These are phyloP conservation scores for Hyaloperonospora arabidopsidis DNA, from an alignment of 352 stramenopile genomes.

Conservation along the genomic window DNA sequence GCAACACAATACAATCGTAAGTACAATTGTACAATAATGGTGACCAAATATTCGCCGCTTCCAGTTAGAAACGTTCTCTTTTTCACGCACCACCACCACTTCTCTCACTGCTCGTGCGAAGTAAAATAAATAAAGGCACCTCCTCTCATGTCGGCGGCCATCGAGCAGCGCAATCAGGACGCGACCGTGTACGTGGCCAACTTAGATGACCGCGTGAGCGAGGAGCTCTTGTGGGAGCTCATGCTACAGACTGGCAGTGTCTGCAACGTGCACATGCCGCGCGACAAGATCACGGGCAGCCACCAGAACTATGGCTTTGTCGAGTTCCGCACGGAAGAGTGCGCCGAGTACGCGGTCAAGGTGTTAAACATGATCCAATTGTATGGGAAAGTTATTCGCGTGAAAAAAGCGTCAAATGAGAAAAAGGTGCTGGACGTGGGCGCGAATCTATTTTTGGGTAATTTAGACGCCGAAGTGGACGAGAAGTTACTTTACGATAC, in stretches of 20 bases:
- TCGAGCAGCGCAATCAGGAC: slow-evolving; percentile 90
- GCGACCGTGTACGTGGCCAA: slow-evolving; percentile 98
- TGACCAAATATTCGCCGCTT: too few species aligned
- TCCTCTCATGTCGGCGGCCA: slow-evolving; percentile 57
- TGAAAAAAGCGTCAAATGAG: slow-evolving; percentile 95
- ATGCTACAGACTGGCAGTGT: slow-evolving; percentile 93
- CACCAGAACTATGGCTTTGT: slow-evolving; percentile 98
- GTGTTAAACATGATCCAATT: slow-evolving; percentile 99
- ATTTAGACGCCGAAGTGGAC: slow-evolving; percentile 94
- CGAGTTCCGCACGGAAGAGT: slow-evolving; percentile 95
- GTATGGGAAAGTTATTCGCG: slow-evolving; percentile 91
- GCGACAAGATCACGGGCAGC: slow-evolving; percentile 94
- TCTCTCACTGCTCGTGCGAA: too few species aligned
- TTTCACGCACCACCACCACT: too few species aligned
- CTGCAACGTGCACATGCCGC: slow-evolving; percentile 97
- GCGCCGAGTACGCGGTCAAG: slow-evolving; percentile 97
- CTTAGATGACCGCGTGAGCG: slow-evolving; percentile 91
- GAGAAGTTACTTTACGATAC: slow-evolving; percentile 99
- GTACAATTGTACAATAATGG: too few species aligned
- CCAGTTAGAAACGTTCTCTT: too few species aligned
- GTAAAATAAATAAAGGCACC: neutral
- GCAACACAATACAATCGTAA: too few species aligned
- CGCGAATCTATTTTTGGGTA: slow-evolving; percentile 98
- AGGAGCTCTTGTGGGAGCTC: slow-evolving; percentile 96
- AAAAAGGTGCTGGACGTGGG: slow-evolving; percentile 96